Conservation (phyloP, 306 rosid genomes). For the Prinsepia uniflora region DNA sequence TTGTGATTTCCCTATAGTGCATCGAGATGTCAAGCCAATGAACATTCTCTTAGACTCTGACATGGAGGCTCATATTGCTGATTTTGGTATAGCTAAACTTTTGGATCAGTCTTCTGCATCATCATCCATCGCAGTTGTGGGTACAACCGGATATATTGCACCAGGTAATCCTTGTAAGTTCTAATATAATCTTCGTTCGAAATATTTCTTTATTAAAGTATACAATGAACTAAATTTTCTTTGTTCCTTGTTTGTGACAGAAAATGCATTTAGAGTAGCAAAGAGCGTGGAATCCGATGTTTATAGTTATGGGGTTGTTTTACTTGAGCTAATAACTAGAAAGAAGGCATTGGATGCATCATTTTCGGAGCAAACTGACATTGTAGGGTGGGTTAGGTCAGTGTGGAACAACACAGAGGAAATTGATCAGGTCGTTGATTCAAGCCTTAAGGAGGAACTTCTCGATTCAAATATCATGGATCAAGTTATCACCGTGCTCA, state of each 20-base stretch:
- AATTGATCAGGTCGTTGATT: conserved; percentile 46
- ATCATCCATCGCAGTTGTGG: conserved; percentile 41
- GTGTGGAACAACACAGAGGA: conserved; percentile 44
- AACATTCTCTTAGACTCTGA: conserved; percentile 78
- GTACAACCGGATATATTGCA: conserved; percentile 79
- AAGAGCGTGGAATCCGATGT: conserved; percentile 59
- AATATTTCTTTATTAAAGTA: conserved; percentile 10
- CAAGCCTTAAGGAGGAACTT: conserved; percentile 46
- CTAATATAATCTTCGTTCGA: not conserved
- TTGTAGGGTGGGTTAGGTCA: conserved; percentile 52
- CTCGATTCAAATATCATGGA: conserved; percentile 35
- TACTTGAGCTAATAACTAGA: conserved; percentile 69
- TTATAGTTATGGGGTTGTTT: conserved; percentile 72
- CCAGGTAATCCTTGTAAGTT: conserved; percentile 49
- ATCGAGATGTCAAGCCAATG: conserved; percentile 77
- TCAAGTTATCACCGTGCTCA: conserved; percentile 41
- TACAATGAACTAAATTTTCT: conserved; percentile 6
- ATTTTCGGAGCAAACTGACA: conserved; percentile 38
- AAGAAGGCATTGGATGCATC: conserved; percentile 55
- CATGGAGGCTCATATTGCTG: conserved; percentile 74
- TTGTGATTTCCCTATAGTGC: conserved; percentile 73
- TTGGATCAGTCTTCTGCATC: conserved; percentile 55
- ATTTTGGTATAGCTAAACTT: conserved; percentile 85
- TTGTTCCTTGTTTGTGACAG: conserved; percentile 31
- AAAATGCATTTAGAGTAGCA: conserved; percentile 54